Evolutionary conservation across 108 stramenopile genomes (phyloP).

Genomic region (Nitzschia palea): DNA sequence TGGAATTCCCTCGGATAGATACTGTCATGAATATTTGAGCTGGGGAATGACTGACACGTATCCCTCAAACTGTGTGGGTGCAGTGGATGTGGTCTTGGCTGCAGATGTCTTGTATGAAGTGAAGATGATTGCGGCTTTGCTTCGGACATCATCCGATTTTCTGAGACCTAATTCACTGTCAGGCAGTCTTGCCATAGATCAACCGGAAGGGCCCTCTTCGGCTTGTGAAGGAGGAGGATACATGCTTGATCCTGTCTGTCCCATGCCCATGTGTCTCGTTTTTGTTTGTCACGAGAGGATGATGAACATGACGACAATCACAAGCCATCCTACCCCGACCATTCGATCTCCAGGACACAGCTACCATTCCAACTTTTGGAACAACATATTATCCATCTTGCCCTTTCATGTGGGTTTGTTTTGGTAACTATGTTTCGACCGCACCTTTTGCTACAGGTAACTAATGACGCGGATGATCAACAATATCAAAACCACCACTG

Average conservation of each 20-base stretch:
- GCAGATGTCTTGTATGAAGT: constrained; percentile 67
- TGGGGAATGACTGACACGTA: constrained; percentile 3
- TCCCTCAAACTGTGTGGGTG: neutral
- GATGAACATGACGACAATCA: neutral
- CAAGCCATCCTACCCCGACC: neutral
- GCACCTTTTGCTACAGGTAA: neutral
- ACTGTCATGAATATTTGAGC: constrained; percentile 4
- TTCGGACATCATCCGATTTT: no score
- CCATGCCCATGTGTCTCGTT: constrained; percentile 60
- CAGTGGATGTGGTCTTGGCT: constrained; percentile 44
- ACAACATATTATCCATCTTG: constrained; percentile 27
- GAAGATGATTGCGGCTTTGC: constrained; percentile 27
- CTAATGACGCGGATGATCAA: neutral
- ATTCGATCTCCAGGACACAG: neutral
- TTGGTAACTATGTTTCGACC: constrained; percentile 13
- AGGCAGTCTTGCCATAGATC: no score
- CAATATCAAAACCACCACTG: no score
- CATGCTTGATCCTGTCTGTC: no score
- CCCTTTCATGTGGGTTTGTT: constrained; percentile 3
- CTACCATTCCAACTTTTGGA: constrained; percentile 25
- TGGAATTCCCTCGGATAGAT: neutral
- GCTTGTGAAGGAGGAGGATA: no score
- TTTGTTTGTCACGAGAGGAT: constrained; percentile 33
- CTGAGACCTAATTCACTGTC: constrained; percentile 43
- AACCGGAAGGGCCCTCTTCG: no score